These are phyloP conservation scores for Aspergillus bertholletiae DNA, from an alignment of 495 filamentous ascomycete species.

Conservation along the genomic window DNA sequence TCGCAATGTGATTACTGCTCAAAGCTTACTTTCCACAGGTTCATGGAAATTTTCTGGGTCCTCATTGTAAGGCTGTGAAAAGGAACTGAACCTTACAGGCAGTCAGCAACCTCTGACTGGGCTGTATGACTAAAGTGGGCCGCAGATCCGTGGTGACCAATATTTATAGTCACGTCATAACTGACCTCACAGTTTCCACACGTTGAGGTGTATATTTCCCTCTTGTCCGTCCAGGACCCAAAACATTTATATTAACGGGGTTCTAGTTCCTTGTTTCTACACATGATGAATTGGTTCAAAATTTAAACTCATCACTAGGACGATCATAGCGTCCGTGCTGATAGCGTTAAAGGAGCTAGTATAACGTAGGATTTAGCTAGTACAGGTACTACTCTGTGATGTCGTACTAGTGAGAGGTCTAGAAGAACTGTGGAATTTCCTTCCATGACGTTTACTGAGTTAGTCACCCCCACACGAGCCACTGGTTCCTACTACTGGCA, in stretches of 20 bases:
- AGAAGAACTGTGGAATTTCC: background rate
- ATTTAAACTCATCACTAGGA: slow-evolving; percentile 12
- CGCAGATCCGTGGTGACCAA: background rate
- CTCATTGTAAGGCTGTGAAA: too few species aligned
- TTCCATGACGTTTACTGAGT: background rate
- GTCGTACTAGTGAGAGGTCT: background rate
- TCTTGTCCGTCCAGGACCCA: background rate
- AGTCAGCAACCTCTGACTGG: too few species aligned
- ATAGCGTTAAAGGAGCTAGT: background rate
- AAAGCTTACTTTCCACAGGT: background rate
- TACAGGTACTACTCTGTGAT: background rate
- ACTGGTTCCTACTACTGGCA: background rate
- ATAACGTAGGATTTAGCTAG: background rate
- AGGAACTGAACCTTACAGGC: too few species aligned
- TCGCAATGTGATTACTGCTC: background rate
- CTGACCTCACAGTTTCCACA: background rate
- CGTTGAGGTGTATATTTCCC: background rate
- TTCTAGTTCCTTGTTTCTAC: too few species aligned
- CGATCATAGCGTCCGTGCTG: background rate
- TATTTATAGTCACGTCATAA: background rate
- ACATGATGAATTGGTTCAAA: background rate
- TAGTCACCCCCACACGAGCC: background rate
- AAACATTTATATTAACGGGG: too few species aligned
- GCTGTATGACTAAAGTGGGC: background rate
- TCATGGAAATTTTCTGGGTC: too few species aligned